Evolutionary conservation across 495 filamentous ascomycete genomes (phyloP), one percentile per base, ranked within the genome.

Genomic region (Daldinia vernicosa): DNA sequence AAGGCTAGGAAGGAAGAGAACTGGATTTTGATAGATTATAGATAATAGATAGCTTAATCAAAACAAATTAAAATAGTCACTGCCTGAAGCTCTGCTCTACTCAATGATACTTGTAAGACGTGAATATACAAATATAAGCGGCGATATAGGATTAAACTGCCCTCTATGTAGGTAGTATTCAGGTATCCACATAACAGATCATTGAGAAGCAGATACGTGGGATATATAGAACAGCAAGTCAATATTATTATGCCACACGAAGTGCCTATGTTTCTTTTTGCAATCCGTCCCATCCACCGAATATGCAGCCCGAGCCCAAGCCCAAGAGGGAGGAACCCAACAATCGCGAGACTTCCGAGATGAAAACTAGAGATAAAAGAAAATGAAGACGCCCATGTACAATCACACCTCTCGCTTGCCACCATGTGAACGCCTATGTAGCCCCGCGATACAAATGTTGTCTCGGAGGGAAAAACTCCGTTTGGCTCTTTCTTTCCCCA

Each of bases 381-480:
- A 50, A 37, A 52, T 28, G 27, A 62, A 58, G 27, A 24, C 62
- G 58, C 37, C 19, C 1, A 67, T 60, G 53, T 43, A 26, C 24
- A 57, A 51, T 45, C 27, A 15, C 14, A 17, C 15, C 64, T 54
- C 47, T 59, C 35, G 37, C 55, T 52, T 43, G 19, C 55, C 60
- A 33, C 57, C 57, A 8, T 67, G 33, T 59, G 11, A 72, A 72
- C 69, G 69, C 69, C 69, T 59, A n/a, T 71, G 59, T 62, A 64
- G 54, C 54, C 51, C 60, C 27, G 45, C 60, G 64, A 67, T 60
- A 67, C 61, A 51, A 67, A 22, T 67, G 12, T 51, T 47, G 45
- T 40, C 40, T 19, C 61, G 56, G 24, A 9, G 9, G 30, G 6
- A 50, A 62, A 32, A 45, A 56, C 50, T 55, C 45, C 58, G 19